A percentile compares a stretch with the other conserved stretches of the same genome.
phyloP scores from a whole-genome alignment of 2,329 filamentous ascomycete species.

The Penicillium sp. region DNA sequence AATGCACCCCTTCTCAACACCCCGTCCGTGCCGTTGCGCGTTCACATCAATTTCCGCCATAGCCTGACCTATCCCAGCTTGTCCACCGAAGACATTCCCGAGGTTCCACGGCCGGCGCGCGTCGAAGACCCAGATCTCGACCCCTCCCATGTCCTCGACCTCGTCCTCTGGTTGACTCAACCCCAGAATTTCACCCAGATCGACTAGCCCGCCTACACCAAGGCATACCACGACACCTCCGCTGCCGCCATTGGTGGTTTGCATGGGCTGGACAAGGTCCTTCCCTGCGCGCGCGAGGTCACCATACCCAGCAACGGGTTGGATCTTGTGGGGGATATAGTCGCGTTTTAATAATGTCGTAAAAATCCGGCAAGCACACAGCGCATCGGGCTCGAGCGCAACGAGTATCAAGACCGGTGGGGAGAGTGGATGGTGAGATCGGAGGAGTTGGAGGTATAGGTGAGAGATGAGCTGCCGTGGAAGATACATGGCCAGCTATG shows the following conservation, averaged over 20 bases:
- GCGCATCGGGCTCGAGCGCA: slow-evolving; percentile 87
- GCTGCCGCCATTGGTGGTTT: slow-evolving; percentile 72
- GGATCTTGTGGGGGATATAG: slow-evolving; percentile 96
- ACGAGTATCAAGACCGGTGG: slow-evolving; percentile 88
- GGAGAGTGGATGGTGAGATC: slow-evolving; percentile 80
- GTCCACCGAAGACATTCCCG: slow-evolving; percentile 82
- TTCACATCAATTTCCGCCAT: slow-evolving; percentile 43
- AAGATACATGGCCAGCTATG: slow-evolving; percentile 70
- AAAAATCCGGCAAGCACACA: slow-evolving; percentile 92
- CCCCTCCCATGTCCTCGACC: slow-evolving; percentile 63
- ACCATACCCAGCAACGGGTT: slow-evolving; percentile 86
- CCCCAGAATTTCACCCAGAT: slow-evolving; percentile 73
- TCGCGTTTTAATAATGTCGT: slow-evolving; percentile 92
- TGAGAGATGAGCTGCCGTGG: slow-evolving; percentile 83
- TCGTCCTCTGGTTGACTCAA: slow-evolving; percentile 66
- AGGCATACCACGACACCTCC: slow-evolving; percentile 89
- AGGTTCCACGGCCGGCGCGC: slow-evolving; percentile 91
- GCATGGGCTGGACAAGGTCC: slow-evolving; percentile 79
- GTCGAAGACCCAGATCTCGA: slow-evolving; percentile 93
- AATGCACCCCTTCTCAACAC: slow-evolving; percentile 69
- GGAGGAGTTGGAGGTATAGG: slow-evolving; percentile 83
- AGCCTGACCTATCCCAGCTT: slow-evolving; percentile 50
- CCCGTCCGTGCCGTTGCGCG: slow-evolving; percentile 51
- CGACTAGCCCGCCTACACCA: slow-evolving; percentile 85
- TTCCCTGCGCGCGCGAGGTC: slow-evolving; percentile 76